Percentiles rank a stretch among this genome's conserved stretches.
phyloP scores from a whole-genome alignment of 176 grass and related monocot genomes.

The Juncus effusus region DNA sequence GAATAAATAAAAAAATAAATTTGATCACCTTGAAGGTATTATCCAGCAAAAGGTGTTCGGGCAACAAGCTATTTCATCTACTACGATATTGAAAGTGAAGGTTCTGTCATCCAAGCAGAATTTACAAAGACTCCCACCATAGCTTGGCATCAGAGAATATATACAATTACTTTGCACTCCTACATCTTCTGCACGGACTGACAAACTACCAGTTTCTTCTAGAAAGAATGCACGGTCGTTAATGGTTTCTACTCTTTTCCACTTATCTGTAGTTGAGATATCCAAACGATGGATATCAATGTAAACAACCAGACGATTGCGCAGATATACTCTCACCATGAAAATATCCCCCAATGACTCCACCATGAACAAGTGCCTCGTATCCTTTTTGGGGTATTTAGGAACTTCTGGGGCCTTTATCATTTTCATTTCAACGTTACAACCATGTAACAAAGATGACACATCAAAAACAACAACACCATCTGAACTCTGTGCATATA shows the following conservation, averaged over 20 bases:
- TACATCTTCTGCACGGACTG: background rate
- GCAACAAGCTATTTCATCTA: background rate
- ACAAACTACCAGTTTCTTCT: background rate
- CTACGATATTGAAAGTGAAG: background rate
- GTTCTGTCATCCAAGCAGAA: slow-evolving; percentile 19
- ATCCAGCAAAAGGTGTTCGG: slow-evolving; percentile 2
- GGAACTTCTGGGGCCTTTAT: background rate
- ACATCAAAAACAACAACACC: background rate
- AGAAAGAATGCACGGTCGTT: background rate
- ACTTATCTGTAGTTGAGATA: background rate
- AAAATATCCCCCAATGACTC: background rate
- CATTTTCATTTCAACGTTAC: background rate
- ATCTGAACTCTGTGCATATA: background rate
- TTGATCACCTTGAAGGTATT: slow-evolving; percentile 1
- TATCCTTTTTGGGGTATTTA: background rate
- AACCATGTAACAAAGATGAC: background rate
- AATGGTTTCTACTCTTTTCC: slow-evolving; percentile 8
- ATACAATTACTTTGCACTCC: slow-evolving; percentile 3
- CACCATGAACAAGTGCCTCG: background rate
- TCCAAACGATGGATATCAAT: background rate
- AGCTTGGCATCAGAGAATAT: background rate
- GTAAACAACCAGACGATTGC: background rate
- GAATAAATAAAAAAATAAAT: too few relatives aligned
- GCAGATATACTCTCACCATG: background rate
- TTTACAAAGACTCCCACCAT: slow-evolving; percentile 1